These are phyloP conservation scores for Dendrobium catenatum DNA, from an alignment of 106 monocot species.

Conservation along the genomic window DNA sequence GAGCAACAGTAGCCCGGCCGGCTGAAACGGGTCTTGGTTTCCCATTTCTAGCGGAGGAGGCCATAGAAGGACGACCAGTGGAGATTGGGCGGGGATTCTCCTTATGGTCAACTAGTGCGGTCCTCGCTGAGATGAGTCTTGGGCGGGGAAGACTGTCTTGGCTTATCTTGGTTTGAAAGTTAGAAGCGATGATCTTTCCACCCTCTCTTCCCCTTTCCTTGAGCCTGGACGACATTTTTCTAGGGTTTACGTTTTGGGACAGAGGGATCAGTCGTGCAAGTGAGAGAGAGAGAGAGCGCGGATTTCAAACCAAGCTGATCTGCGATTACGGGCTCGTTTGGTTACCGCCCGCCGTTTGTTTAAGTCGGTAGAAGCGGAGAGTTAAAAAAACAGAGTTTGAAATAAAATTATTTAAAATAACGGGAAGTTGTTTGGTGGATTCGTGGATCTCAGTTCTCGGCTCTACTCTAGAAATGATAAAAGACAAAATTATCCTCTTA, in stretches of 20 bases:
- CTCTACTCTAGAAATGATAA: too few species aligned
- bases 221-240: slow-evolving; percentile 38
- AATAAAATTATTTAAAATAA: too few species aligned
- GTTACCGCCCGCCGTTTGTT: slow-evolving; percentile 8
- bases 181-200: slow-evolving; percentile 41
- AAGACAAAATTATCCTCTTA: too few species aligned
- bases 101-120: background rate
- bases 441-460: too few species aligned
- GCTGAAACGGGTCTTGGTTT: slow-evolving; percentile 25
- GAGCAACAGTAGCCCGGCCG: slow-evolving; percentile 17
- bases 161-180: slow-evolving; percentile 22
- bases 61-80: background rate
- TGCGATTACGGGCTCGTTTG: too few species aligned
- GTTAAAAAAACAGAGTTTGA: too few species aligned
- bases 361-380: too few species aligned
- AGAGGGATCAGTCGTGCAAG: background rate
- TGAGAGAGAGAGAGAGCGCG: background rate
- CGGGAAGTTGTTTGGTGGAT: too few species aligned
- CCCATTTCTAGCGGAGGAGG: slow-evolving; percentile 17
- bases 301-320: too few species aligned
- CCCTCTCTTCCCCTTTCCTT: slow-evolving; percentile 75
- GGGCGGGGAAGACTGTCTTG: slow-evolving; percentile 15
- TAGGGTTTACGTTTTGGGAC: slow-evolving; percentile 15
- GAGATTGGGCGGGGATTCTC: slow-evolving; percentile 16
- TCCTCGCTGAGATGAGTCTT: background rate